Percentiles rank a stretch among this genome's conserved stretches.
These are phyloP conservation scores for Thinopyrum elongatum DNA, from an alignment of 176 grass and related monocot genomes.

Conservation along the genomic window DNA sequence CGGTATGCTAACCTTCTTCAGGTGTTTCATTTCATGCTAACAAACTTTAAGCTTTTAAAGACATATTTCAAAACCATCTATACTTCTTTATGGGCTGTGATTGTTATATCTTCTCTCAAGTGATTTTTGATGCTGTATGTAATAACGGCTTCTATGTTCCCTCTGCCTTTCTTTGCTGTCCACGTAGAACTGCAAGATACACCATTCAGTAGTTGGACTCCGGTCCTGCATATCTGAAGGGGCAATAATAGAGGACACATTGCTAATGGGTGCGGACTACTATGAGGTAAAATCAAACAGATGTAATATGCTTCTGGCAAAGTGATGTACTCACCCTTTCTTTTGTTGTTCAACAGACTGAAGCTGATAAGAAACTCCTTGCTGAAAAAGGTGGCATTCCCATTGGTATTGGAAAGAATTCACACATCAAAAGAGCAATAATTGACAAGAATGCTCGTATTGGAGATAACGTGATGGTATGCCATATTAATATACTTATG, in stretches of 20 bases:
- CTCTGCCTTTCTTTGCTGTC: neutral
- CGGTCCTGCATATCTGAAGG: constrained; percentile 97
- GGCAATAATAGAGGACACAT: constrained; percentile 84
- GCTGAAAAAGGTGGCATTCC: constrained; percentile 72
- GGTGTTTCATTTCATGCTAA: constrained; percentile 6
- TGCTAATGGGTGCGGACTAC: constrained; percentile 98
- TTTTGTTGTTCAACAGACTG: constrained; percentile 54
- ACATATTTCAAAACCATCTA: neutral
- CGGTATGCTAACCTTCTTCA: constrained; percentile 10
- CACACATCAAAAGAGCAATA: constrained; percentile 86
- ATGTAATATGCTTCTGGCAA: constrained; percentile 21
- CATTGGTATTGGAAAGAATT: constrained; percentile 89
- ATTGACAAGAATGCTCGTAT: constrained; percentile 99
- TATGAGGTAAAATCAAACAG: constrained; percentile 69
- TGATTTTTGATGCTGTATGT: constrained; percentile 17
- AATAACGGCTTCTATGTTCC: neutral
- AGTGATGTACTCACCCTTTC: constrained; percentile 9
- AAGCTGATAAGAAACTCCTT: constrained; percentile 72
- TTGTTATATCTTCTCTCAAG: constrained; percentile 18
- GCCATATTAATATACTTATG: constrained; percentile 13
- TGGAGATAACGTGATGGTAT: constrained; percentile 90
- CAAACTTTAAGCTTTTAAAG: neutral
- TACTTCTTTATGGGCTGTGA: neutral
- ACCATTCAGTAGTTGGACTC: constrained; percentile 94
- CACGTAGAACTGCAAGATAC: constrained; percentile 88